Evolutionary conservation across 345 rosid species (phyloP), one percentile per base, ranked within the genome.

Genomic region (Hibiscus tridactylites): DNA sequence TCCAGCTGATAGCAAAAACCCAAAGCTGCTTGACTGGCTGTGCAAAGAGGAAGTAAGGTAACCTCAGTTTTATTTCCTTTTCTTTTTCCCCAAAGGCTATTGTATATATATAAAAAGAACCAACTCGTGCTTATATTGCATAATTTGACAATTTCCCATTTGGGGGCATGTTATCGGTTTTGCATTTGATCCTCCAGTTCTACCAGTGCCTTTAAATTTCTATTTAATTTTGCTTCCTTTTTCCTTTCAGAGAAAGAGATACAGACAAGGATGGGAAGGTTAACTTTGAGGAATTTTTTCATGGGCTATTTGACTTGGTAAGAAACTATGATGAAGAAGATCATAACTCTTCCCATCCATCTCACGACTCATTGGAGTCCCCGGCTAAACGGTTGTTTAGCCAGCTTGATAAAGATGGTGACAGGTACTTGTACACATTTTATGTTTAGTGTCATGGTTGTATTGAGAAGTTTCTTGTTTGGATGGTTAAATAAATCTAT

Each of bases 21-120:
- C 83, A 56, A 87, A 82, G 81, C 87, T 92, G 65, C 83, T 89
- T 24, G 77, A 77, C 57, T 96, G 99, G 99, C 74, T 96, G 75
- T 88, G 93, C 88, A 85, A 86, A 86, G 99, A 92, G 86, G 97
- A 95, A 89, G 92, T 92, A 73, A 92, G 98, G 99, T 95, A 82
- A 71, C 73, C 50, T 68, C 52, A 17, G 46, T 73, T 77, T 46
- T 69, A 69, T 24, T 72, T 37, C 29, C 57, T 9, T 61, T 65
- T 33, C 46, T 15, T 47, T 42, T 11, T 58, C 6, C 33, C 2
- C 65, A 3, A 15, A 24, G 24, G 24, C 15, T 17, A 33, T 49
- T 2, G 0, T 26, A 46, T 8, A 0, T 67, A 28, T 49, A 49
- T 15, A 67, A 49, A 8, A 9, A 21, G 9, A 49, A 67, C 42